Conservation (phyloP, 306 rosid genomes). For the Acacia acuminata region DNA sequence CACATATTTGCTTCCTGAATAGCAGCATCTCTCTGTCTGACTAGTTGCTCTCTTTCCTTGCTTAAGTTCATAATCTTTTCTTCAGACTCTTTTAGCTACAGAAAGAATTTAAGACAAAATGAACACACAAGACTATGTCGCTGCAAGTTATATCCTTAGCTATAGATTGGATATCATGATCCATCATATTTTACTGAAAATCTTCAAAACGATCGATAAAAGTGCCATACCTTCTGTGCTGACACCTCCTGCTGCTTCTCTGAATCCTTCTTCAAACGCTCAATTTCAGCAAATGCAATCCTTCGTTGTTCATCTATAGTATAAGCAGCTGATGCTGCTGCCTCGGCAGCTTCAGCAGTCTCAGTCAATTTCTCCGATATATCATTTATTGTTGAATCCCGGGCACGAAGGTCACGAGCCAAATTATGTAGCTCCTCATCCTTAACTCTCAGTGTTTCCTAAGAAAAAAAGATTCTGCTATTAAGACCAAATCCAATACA, state of each 20-base stretch:
- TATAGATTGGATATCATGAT: neutral
- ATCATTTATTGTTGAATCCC: constrained; percentile 89
- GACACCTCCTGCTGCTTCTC: constrained; percentile 65
- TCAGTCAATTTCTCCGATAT: constrained; percentile 93
- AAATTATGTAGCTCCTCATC: constrained; percentile 94
- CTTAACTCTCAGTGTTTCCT: constrained; percentile 94
- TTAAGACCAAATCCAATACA: constrained; percentile 28
- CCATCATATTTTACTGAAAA: constrained; percentile 4
- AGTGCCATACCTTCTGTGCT: constrained; percentile 55
- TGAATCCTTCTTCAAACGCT: constrained; percentile 64
- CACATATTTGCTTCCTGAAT: constrained; percentile 89
- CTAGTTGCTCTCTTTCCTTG: constrained; percentile 81
- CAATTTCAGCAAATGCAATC: constrained; percentile 75
- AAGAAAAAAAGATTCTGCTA: constrained; percentile 21
- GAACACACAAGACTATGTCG: constrained; percentile 16
- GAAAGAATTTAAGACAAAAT: constrained; percentile 23
- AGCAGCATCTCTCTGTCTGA: constrained; percentile 81
- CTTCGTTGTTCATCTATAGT: constrained; percentile 87
- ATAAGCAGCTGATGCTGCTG: constrained; percentile 97
- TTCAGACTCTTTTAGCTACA: constrained; percentile 73
- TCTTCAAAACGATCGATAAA: neutral
- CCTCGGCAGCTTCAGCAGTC: constrained; percentile 98
- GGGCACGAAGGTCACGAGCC: constrained; percentile 90
- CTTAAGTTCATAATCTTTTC: constrained; percentile 50
- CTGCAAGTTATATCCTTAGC: constrained; percentile 14